Base-by-base conservation (phyloP, 2,329 filamentous ascomycete genomes). In the Tolypocladium endophyticum region DNA sequence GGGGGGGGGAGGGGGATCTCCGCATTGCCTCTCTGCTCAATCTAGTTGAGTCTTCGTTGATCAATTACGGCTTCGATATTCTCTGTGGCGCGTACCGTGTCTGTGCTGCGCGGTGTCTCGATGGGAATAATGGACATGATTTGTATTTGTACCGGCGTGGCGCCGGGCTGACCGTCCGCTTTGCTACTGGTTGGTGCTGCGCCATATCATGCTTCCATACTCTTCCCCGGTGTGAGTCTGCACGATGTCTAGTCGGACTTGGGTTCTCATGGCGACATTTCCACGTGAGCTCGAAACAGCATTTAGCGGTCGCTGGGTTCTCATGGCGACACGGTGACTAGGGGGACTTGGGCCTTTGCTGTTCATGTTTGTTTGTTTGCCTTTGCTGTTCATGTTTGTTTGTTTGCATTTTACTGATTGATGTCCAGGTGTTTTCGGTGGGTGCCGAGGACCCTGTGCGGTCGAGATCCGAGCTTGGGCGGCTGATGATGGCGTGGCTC, bases 61-160 rank as follows among this genome's bases (percentile, higher is more conserved):
- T 50, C 28, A 18, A 23, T 14, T 2, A 20, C 41, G n/a, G 16
- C 36, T 33, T 36, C 41, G 5, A 47, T 50, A 1, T 14, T n/a
- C 4, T 43, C 36, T 41, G 50, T 50, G 14, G 41, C 25, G 11
- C 16, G 33, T 20, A 47, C 25, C 20, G 56, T 41, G 14, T 36
- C 56, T n/a, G n/a, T n/a, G n/a, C 28, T 50, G 65, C 58, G 14
- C 71, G 73, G 23, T 7, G 69, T 69, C 64, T 81, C 77, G 43
- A 81, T 71, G 63, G 81, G 79, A 2, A 82, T 71, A 65, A 81
- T 78, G 16, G 61, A 62, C 58, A 64, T 58, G 57, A 60, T 47
- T 55, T 62, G 57, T 30, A 57, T 25, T 18, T 41, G 36, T 18
- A 23, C 16, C 18, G 30, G 52, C 52, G 20, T 58, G 4, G 45